Base-by-base conservation (phyloP, 2,329 filamentous ascomycete species). In the Ophiosphaerella narmari region DNA sequence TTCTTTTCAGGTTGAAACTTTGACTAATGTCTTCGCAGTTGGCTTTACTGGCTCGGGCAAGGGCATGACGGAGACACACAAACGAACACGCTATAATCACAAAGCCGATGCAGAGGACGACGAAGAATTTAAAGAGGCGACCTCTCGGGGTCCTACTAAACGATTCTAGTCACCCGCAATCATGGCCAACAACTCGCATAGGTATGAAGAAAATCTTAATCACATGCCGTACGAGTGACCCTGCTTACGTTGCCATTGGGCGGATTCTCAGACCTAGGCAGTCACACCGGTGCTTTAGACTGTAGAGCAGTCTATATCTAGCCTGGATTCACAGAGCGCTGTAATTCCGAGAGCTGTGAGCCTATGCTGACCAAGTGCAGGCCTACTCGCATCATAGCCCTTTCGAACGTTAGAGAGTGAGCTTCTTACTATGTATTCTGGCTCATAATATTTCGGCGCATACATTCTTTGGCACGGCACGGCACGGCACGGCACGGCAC, bases 41-140 rank as follows among this genome's bases (percentile, higher is more conserved):
- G 94, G 94, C 31, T 97, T 99, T 69, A 96, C 91, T 7, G 94
- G 94, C 55, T 97, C 92, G 46, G 94, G 94, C 52, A 91, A 96
- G 75, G 83, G 88, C 60, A 97, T 97, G 94, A 89, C 91, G 63
- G 97, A 96, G 75, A 94, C 97, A 70, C 85, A 86, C 40, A 86
- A 87, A 55, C 83, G 92, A 67, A 88, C 84, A 71, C 87, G 91
- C 65, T 91, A 96, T 70, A 87, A 94, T 60, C 95, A 96, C 74
- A 70, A 70, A 53, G 63, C 57, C 37, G 67, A 67, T 38, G 62
- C 58, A 9, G 66, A 66, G 16, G 55, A 61, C 16, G 62, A 66
- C 41, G 58, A 62, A 16, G 58, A 67, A 44, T 55, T 50, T 14
- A 34, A 32, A 11, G 50, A 44, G 13, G 21, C 39, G 2, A 37